Evolutionary conservation across 139 green algal species (phyloP), one percentile per base, ranked within the genome.

Genomic region (Tetraselmis chui): DNA sequence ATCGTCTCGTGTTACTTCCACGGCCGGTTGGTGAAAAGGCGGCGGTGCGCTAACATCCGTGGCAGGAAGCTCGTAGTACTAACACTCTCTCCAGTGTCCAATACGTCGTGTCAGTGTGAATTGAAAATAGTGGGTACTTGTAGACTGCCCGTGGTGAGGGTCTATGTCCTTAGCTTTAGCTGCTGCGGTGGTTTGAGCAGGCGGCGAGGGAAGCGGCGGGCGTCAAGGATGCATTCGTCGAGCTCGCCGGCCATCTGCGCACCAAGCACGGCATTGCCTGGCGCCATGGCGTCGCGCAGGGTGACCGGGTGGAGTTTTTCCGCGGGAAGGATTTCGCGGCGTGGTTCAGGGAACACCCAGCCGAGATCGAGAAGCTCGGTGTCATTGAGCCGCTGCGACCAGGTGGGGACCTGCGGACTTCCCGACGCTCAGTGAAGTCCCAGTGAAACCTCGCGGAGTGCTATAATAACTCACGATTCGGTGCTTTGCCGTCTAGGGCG

Each of bases 281-380:
- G 45, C 45, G 45, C 45, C 45, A 67, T 67, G 45, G 45, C 45
- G 18, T 67, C 45, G 45, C 45, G 45, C 45, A 67, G 45, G 45
- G 45, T 18, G 45, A 67, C 80, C 58, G 90, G 29, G 79, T 87
- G 24, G 91, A 94, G n/a, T 90, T 89, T 27, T 85, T 93, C 32
- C 80, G 88, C 1, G 88, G 83, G 29, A 93, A 91, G 82, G 86
- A 90, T 29, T 84, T 93, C 24, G 83, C 58, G 23, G 30, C 45
- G 5, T 88, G 83, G 76, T 88, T 83, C 74, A 87, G 29, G 32
- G 30, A 84, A 1, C 80, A 87, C 80, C 79, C 84, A 11, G 80
- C 84, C 2, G 80, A 86, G 23, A 59, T 83, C 45, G 32, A 30
- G 28, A 78, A 0, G n/a, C 29, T 59, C 2, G 32, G 1, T 30